Percentiles rank a stretch among this genome's conserved stretches.
Evolutionary conservation across 2,329 filamentous ascomycete genomes (phyloP).

Genomic region (Pyrenophora tritici-repentis): DNA sequence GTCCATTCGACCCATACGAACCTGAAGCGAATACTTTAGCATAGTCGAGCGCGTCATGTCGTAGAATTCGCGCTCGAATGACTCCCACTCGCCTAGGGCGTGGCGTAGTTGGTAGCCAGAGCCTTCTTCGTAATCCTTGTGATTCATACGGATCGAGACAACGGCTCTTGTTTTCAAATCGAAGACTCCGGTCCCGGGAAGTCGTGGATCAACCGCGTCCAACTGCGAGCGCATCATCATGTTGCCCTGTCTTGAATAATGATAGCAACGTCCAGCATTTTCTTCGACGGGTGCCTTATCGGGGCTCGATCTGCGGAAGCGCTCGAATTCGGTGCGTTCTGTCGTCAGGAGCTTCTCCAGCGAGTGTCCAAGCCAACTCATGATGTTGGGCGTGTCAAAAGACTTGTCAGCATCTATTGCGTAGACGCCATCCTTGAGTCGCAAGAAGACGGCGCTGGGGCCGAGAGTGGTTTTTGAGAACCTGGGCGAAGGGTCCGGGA

Average conservation of each 20-base stretch:
- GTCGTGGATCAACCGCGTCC: constrained; percentile 81
- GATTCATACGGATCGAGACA: constrained; percentile 87
- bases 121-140: constrained; percentile 71
- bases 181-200: constrained; percentile 92
- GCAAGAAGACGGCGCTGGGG: constrained; percentile 77
- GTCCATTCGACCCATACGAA: constrained; percentile 97
- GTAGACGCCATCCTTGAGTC: constrained; percentile 82
- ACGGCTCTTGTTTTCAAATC: constrained; percentile 96
- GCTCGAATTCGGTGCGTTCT: constrained; percentile 80
- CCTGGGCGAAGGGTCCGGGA: constrained; percentile 62
- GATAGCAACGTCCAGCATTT: constrained; percentile 62
- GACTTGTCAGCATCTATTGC: constrained; percentile 97
- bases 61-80: constrained; percentile 92
- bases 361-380: constrained; percentile 91
- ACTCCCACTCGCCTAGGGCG: constrained; percentile 80
- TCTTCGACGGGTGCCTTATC: constrained; percentile 76
- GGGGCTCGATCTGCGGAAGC: constrained; percentile 63
- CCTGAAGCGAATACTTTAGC: constrained; percentile 95
- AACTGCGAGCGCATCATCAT: constrained; percentile 95
- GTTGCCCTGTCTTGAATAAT: constrained; percentile 84
- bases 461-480: constrained; percentile 75
- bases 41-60: constrained; percentile 96
- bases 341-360: constrained; percentile 95
- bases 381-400: constrained; percentile 79
- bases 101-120: constrained; percentile 84